Conservation (phyloP, 805 yeast species). For the Kregervanrija fluxuum region DNA sequence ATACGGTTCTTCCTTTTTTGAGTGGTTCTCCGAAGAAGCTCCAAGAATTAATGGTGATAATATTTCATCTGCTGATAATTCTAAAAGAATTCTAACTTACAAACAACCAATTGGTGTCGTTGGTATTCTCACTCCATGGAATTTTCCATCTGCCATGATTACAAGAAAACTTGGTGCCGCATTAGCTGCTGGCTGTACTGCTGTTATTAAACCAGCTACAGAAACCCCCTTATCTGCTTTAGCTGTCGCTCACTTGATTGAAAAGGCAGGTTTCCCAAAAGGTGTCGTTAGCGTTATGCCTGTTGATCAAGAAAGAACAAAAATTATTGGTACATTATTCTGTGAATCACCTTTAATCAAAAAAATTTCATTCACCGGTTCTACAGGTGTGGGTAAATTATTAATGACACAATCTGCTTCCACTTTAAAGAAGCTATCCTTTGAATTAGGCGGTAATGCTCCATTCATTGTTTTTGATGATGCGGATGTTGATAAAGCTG, state of each 20-base stretch:
- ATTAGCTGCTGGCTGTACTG: slow-evolving; percentile 71
- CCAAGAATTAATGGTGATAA: slow-evolving; percentile 64
- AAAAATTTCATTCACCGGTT: slow-evolving; percentile 74
- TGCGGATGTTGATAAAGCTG: slow-evolving; percentile 60
- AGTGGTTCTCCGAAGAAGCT: slow-evolving; percentile 86
- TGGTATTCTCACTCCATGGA: slow-evolving; percentile 79
- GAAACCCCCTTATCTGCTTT: slow-evolving; percentile 72
- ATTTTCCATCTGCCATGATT: slow-evolving; percentile 76
- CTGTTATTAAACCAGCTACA: slow-evolving; percentile 69
- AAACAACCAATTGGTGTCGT: slow-evolving; percentile 80
- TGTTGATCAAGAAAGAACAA: slow-evolving; percentile 33
- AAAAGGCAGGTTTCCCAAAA: slow-evolving; percentile 63
- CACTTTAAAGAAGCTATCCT: slow-evolving; percentile 60
- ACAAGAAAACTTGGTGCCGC: slow-evolving; percentile 72
- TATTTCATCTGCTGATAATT: slow-evolving; percentile 45
- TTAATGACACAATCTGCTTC: slow-evolving; percentile 55
- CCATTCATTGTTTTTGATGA: slow-evolving; percentile 72
- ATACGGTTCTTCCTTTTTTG: slow-evolving; percentile 70
- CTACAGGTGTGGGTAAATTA: slow-evolving; percentile 65
- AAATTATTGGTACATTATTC: slow-evolving; percentile 47
- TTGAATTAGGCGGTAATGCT: slow-evolving; percentile 79
- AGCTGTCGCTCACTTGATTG: slow-evolving; percentile 54
- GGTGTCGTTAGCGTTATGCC: slow-evolving; percentile 64
- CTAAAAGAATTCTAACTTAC: slow-evolving; percentile 46
- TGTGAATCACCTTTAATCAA: slow-evolving; percentile 49